Conservation (phyloP, 2,329 filamentous ascomycete species). For the Annulohypoxylon truncatum region DNA sequence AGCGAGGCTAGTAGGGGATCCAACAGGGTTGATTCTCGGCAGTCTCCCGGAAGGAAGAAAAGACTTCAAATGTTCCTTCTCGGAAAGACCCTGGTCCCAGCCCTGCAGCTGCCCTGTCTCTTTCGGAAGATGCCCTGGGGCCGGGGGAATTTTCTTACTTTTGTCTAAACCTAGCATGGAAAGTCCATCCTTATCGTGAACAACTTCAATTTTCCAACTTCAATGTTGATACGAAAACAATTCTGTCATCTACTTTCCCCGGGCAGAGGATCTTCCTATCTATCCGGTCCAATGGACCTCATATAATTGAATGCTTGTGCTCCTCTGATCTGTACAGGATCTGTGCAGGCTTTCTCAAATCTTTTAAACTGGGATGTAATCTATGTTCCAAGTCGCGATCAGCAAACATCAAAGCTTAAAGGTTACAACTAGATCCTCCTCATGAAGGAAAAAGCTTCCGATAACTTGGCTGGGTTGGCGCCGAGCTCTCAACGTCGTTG, state of each 20-base stretch:
- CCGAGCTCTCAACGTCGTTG: slow-evolving; percentile 14
- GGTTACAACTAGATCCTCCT: slow-evolving; percentile 21
- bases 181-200: slow-evolving; percentile 17
- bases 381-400: slow-evolving; percentile 20
- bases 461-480: slow-evolving; percentile 35
- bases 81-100: slow-evolving; percentile 6
- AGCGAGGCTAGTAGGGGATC: background rate
- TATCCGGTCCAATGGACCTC: background rate
- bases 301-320: background rate
- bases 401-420: slow-evolving; percentile 31
- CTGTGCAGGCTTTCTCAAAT: slow-evolving; percentile 1
- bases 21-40: slow-evolving; percentile 9
- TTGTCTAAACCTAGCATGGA: background rate
- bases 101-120: slow-evolving; percentile 7
- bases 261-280: background rate
- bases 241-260: background rate
- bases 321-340: background rate
- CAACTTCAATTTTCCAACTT: background rate
- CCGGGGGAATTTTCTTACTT: background rate
- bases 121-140: slow-evolving; percentile 4
- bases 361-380: slow-evolving; percentile 5
- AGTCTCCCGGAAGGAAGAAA: slow-evolving; percentile 6
- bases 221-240: background rate
- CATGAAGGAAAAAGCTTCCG: slow-evolving; percentile 23
- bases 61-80: background rate